phyloP scores from a whole-genome alignment of 805 yeast genomes.

The Candida fluviatilis region DNA sequence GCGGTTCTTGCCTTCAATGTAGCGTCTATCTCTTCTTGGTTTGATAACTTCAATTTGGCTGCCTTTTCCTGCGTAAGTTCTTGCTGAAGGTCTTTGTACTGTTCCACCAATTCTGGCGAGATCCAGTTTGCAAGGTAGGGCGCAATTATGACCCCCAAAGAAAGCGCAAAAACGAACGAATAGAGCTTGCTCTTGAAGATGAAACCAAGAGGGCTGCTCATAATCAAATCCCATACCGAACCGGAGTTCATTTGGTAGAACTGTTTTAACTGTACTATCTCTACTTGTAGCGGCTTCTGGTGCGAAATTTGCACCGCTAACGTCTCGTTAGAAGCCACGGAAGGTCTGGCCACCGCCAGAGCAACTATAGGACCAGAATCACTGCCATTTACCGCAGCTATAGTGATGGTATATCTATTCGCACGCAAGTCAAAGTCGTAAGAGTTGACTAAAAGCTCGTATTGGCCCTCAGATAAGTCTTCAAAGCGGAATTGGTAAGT shows the following conservation, averaged over 20 bases:
- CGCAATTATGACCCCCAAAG: constrained; percentile 24
- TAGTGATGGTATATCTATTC: constrained; percentile 23
- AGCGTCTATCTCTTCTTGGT: constrained; percentile 4
- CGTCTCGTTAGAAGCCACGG: constrained; percentile 16
- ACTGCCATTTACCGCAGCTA: constrained; percentile 13
- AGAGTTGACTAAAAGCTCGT: constrained; percentile 29
- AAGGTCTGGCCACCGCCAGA: constrained; percentile 19
- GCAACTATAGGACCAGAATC: constrained; percentile 7
- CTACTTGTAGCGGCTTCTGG: constrained; percentile 18
- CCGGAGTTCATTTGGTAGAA: constrained; percentile 32
- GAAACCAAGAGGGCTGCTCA: constrained; percentile 39
- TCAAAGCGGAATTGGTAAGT: constrained; percentile 22
- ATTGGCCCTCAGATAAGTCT: constrained; percentile 26
- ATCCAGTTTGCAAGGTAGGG: constrained; percentile 28
- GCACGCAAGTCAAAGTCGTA: constrained; percentile 30
- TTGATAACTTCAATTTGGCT: constrained; percentile 6
- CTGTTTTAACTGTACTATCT: constrained; percentile 19
- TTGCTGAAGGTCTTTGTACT: constrained; percentile 11
- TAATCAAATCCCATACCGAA: constrained; percentile 26
- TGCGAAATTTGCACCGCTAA: constrained; percentile 12
- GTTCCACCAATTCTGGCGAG: constrained; percentile 36
- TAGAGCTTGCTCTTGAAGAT: constrained; percentile 34
- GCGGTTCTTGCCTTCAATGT: constrained; percentile 1
- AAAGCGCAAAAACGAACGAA: constrained; percentile 27
- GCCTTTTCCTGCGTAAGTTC: constrained; percentile 2